phyloP scores from a whole-genome alignment of 495 filamentous ascomycete genomes.

The Paragyromitra xinjiangensis region DNA sequence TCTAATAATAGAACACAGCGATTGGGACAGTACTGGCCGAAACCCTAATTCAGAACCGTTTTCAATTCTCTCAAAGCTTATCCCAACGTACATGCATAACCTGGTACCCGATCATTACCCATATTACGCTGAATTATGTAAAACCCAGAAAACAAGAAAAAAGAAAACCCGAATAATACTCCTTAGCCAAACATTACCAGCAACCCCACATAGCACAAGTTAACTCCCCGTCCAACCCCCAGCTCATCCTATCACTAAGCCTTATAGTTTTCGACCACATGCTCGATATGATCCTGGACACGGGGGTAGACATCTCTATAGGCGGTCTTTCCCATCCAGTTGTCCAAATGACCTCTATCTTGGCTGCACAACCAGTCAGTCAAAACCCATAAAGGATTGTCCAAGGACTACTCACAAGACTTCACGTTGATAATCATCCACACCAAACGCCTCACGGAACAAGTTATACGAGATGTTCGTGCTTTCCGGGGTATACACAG shows the following conservation, averaged over 20 bases:
- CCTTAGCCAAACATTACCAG: background rate
- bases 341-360: slow-evolving; percentile 74
- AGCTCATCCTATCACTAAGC: background rate
- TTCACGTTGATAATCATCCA: slow-evolving; percentile 63
- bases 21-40: background rate
- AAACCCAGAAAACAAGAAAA: background rate
- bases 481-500: slow-evolving; percentile 67
- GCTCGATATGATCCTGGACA: slow-evolving; percentile 66
- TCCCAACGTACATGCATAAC: slow-evolving; percentile 1
- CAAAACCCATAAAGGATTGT: background rate
- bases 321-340: slow-evolving; percentile 71
- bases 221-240: background rate
- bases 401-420: slow-evolving; percentile 59
- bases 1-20: slow-evolving; percentile 14
- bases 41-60: background rate
- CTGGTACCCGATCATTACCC: background rate
- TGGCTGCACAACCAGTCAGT: slow-evolving; percentile 51
- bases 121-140: background rate
- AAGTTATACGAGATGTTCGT: slow-evolving; percentile 68
- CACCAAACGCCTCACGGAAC: slow-evolving; percentile 66
- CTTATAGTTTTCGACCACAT: slow-evolving; percentile 54
- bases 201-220: background rate
- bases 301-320: slow-evolving; percentile 71
- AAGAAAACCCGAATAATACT: background rate
- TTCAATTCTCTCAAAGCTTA: slow-evolving; percentile 9